phyloP scores from a whole-genome alignment of 2,329 filamentous ascomycete species.

The Fusarium palustre region DNA sequence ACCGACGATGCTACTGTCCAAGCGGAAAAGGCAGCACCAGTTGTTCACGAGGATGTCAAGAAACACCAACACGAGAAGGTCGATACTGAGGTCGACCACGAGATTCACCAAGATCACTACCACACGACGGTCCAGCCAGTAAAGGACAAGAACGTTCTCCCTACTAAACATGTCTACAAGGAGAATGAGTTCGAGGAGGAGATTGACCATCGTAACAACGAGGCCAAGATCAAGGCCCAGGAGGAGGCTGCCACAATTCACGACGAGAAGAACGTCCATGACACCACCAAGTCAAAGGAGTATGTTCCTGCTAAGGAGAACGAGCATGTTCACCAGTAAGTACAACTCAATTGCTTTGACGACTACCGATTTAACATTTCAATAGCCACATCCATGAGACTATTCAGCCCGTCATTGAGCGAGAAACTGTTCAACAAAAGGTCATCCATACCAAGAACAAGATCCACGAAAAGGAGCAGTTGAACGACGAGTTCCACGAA shows the following conservation, averaged over 20 bases:
- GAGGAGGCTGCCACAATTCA: slow-evolving; percentile 28
- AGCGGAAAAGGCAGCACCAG: slow-evolving; percentile 25
- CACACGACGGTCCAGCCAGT: slow-evolving; percentile 32
- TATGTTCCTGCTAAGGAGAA: slow-evolving; percentile 19
- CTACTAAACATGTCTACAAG: slow-evolving; percentile 31
- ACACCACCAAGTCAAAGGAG: slow-evolving; percentile 22
- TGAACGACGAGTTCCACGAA: slow-evolving; percentile 27
- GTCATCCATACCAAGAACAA: slow-evolving; percentile 27
- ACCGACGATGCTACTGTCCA: slow-evolving; percentile 21
- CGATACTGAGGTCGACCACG: slow-evolving; percentile 26
- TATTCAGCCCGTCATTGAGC: slow-evolving; percentile 34
- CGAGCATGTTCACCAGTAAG: slow-evolving; percentile 30
- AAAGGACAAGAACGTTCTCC: slow-evolving; percentile 28
- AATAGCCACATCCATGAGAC: slow-evolving; percentile 26
- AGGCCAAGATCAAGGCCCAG: slow-evolving; percentile 20
- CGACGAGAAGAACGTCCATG: slow-evolving; percentile 23
- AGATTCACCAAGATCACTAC: slow-evolving; percentile 29
- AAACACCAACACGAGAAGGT: slow-evolving; percentile 31
- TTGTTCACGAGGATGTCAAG: slow-evolving; percentile 30
- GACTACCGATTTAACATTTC: neutral
- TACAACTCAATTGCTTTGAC: fast-evolving
- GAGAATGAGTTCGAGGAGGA: slow-evolving; percentile 28
- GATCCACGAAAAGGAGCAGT: slow-evolving; percentile 25
- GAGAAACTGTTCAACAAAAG: slow-evolving; percentile 33
- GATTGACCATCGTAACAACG: slow-evolving; percentile 27